Evolutionary conservation across 2,329 filamentous ascomycete genomes (phyloP).

Genomic region (Fusarium tupiense): DNA sequence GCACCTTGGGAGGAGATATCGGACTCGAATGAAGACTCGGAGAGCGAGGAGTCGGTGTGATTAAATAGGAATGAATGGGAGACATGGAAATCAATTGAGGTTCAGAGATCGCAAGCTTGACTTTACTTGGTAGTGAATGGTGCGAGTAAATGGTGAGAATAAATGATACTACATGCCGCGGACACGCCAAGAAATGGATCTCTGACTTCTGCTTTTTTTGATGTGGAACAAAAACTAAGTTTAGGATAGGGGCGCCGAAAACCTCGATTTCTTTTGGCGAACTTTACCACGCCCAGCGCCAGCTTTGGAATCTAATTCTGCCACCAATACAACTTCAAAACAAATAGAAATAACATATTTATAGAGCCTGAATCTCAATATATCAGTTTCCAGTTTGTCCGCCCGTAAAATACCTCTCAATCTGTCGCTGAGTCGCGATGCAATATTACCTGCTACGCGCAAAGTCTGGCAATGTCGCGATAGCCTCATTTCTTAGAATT

Average conservation of each 20-base stretch:
- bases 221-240: not conserved
- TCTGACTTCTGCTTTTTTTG: not conserved
- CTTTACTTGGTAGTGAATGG: not conserved
- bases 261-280: not conserved
- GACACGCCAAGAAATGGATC: not conserved
- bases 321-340: too few species aligned
- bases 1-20: not conserved
- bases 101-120: not conserved
- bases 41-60: not conserved
- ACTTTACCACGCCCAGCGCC: fast-evolving
- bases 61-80: not conserved
- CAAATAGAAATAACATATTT: too few species aligned
- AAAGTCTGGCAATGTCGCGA: too few species aligned
- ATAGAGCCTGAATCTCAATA: too few species aligned
- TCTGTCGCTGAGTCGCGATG: too few species aligned
- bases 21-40: not conserved
- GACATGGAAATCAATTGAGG: not conserved
- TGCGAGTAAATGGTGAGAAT: not conserved
- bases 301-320: too few species aligned
- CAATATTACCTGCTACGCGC: fast-evolving
- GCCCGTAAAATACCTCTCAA: too few species aligned
- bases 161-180: not conserved
- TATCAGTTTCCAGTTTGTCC: fast-evolving
- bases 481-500: too few species aligned
- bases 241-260: not conserved